A percentile compares a stretch with the other conserved stretches of the same genome.
These are phyloP conservation scores for Podospora fimiseda DNA, from an alignment of 495 filamentous ascomycete species.

Conservation along the genomic window DNA sequence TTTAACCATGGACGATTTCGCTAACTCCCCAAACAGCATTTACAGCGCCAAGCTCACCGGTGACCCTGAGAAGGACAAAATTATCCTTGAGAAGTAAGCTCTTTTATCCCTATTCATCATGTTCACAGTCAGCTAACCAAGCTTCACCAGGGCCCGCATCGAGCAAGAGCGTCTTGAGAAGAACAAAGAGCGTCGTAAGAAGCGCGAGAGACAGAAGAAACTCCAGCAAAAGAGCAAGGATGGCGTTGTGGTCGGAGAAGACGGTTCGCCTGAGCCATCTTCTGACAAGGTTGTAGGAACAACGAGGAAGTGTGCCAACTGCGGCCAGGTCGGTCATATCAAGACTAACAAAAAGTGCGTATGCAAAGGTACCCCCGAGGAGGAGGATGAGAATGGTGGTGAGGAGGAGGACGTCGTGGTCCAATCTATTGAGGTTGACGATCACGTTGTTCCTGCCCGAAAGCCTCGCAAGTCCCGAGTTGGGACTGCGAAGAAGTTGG, in stretches of 20 bases:
- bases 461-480: neutral
- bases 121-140: neutral
- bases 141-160: slow-evolving; percentile 52
- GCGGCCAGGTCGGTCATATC: slow-evolving; percentile 92
- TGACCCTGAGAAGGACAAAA: slow-evolving; percentile 54
- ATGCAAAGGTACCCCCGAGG: slow-evolving; percentile 2
- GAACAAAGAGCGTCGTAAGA: slow-evolving; percentile 85
- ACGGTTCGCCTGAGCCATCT: slow-evolving; percentile 42
- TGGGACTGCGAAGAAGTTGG: neutral
- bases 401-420: neutral
- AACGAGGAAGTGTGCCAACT: slow-evolving; percentile 93
- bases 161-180: slow-evolving; percentile 77
- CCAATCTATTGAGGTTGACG: neutral
- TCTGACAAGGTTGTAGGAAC: slow-evolving; percentile 56
- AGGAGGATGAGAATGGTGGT: neutral
- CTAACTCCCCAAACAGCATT: slow-evolving; percentile 27
- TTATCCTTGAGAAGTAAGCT: slow-evolving; percentile 29
- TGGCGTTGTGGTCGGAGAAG: slow-evolving; percentile 32
- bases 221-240: slow-evolving; percentile 37
- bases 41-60: slow-evolving; percentile 59
- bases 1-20: neutral
- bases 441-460: neutral
- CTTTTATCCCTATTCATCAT: neutral
- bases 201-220: slow-evolving; percentile 84
- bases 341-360: slow-evolving; percentile 96